Evolutionary conservation across 139 green algal genomes (phyloP).

Genomic region (Closterium sp.): DNA sequence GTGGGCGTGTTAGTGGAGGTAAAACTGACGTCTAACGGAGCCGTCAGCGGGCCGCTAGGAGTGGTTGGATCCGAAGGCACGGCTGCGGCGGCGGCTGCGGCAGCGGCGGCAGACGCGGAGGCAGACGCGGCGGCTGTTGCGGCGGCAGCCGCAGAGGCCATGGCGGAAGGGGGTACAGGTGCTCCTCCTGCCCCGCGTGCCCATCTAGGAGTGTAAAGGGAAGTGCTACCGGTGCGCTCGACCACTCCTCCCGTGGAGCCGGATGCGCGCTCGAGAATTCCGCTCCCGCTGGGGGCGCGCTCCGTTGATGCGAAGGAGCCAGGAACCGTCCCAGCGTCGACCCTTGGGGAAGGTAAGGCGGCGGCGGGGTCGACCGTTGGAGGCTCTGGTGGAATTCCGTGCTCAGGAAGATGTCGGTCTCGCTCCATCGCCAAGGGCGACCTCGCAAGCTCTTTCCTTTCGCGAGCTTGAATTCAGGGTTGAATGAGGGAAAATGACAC

Average conservation of each 20-base stretch:
- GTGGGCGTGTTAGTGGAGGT: not conserved
- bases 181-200: not conserved
- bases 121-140: not conserved
- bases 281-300: no score
- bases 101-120: not conserved
- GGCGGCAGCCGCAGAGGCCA: not conserved
- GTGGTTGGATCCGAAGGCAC: not conserved
- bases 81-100: not conserved
- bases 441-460: no score
- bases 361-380: not conserved
- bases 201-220: not conserved
- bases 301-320: no score
- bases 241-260: not conserved
- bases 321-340: no score
- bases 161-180: not conserved
- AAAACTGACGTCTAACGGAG: not conserved
- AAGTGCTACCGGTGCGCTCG: not conserved
- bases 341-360: not conserved
- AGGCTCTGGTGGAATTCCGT: not conserved
- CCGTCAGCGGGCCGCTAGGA: not conserved
- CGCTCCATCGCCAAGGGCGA: not conserved
- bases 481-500: no score
- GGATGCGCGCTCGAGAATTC: no score
- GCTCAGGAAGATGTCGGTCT: not conserved
- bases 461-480: no score